Percentiles rank a stretch among this genome's conserved stretches.
These are phyloP conservation scores for Heterobasidion parviporum DNA, from an alignment of 1,284 basidiomycete genomes.

Conservation along the genomic window DNA sequence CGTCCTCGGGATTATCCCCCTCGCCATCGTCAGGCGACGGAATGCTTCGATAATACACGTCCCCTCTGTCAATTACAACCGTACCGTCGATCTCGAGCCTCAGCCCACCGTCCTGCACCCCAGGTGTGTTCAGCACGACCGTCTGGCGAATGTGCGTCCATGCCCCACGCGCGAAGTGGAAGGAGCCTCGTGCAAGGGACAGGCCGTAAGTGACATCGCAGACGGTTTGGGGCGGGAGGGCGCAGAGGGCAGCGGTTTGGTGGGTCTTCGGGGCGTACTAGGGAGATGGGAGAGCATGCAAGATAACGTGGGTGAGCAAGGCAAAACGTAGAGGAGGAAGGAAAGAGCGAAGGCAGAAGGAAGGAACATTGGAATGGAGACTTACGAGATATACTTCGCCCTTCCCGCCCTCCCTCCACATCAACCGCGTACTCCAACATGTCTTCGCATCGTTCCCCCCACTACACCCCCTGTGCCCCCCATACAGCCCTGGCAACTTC, in stretches of 20 bases:
- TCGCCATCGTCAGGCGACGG: slow-evolving; percentile 4
- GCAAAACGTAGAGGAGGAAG: background rate
- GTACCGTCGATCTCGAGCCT: slow-evolving; percentile 43
- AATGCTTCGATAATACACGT: slow-evolving; percentile 52
- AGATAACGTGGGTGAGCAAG: background rate
- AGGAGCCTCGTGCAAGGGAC: slow-evolving; percentile 69
- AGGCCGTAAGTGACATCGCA: slow-evolving; percentile 63
- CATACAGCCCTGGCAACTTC: slow-evolving; percentile 68
- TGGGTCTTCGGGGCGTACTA: slow-evolving; percentile 54
- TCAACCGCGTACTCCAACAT: slow-evolving; percentile 68
- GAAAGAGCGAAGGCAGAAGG: background rate
- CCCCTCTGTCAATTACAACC: slow-evolving; percentile 40
- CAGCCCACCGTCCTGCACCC: slow-evolving; percentile 29
- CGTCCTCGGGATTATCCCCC: background rate
- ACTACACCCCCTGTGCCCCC: slow-evolving; percentile 58
- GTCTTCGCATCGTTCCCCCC: slow-evolving; percentile 54
- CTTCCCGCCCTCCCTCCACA: slow-evolving; percentile 57
- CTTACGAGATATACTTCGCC: slow-evolving; percentile 69
- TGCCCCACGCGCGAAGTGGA: slow-evolving; percentile 49
- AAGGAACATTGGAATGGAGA: slow-evolving; percentile 14
- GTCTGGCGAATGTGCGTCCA: slow-evolving; percentile 66
- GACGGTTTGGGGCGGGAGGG: slow-evolving; percentile 42
- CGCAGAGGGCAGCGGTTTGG: slow-evolving; percentile 51
- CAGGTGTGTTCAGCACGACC: slow-evolving; percentile 65
- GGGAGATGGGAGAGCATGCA: slow-evolving; percentile 11